These are phyloP conservation scores for Boechera divaricarpa DNA, from an alignment of 345 rosid species.

Conservation along the genomic window DNA sequence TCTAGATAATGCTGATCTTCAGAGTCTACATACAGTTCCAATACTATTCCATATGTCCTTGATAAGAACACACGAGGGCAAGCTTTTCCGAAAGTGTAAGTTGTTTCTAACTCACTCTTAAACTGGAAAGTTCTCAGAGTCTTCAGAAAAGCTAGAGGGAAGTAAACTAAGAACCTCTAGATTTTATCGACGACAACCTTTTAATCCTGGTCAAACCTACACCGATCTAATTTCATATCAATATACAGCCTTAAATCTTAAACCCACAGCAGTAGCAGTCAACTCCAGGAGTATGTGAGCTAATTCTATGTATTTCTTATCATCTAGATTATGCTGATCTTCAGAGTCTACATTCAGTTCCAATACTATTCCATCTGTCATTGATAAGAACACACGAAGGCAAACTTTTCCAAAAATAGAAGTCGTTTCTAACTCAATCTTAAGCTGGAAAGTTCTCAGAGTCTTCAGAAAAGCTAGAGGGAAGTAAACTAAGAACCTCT, in stretches of 20 bases:
- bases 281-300: slow-evolving; percentile 5
- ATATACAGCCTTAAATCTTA: slow-evolving; percentile 9
- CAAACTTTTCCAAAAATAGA: slow-evolving; percentile 14
- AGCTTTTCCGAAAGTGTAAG: slow-evolving; percentile 18
- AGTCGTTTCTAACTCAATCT: slow-evolving; percentile 2
- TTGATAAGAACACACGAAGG: slow-evolving; percentile 3
- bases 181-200: neutral
- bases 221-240: slow-evolving; percentile 13
- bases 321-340: slow-evolving; percentile 19
- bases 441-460: neutral
- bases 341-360: slow-evolving; percentile 1
- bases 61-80: neutral
- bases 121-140: neutral
- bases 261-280: slow-evolving; percentile 24
- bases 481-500: slow-evolving; percentile 19
- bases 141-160: slow-evolving; percentile 10
- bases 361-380: slow-evolving; percentile 21
- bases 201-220: slow-evolving; percentile 23
- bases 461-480: slow-evolving; percentile 9
- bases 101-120: slow-evolving; percentile 1
- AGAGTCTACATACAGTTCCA: slow-evolving; percentile 14
- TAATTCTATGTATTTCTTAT: slow-evolving; percentile 5
- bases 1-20: slow-evolving; percentile 7
- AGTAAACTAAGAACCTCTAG: slow-evolving; percentile 24
- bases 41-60: slow-evolving; percentile 15